These are phyloP conservation scores for Elsinoe necatrix DNA, from an alignment of 2,329 filamentous ascomycete genomes.

Conservation along the genomic window DNA sequence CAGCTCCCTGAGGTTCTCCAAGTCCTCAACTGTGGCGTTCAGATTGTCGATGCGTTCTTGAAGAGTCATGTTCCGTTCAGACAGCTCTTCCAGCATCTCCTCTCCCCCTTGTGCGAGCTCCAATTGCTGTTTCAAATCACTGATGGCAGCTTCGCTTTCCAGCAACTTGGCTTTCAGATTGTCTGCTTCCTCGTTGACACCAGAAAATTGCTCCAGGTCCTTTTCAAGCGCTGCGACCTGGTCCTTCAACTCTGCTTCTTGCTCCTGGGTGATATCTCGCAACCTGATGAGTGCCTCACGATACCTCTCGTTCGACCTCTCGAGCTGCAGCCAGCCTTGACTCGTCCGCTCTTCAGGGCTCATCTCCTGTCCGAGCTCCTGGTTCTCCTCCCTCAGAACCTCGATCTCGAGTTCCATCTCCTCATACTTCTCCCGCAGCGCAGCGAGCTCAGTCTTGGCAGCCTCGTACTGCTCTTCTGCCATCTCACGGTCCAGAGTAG, in stretches of 20 bases:
- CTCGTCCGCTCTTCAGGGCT: constrained; percentile 78
- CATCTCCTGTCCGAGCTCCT: constrained; percentile 75
- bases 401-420: constrained; percentile 84
- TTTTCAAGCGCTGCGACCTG: constrained; percentile 41
- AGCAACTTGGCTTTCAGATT: constrained; percentile 63
- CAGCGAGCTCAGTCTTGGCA: constrained; percentile 69
- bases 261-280: constrained; percentile 77
- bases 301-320: constrained; percentile 79
- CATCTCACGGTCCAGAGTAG: constrained; percentile 87
- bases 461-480: constrained; percentile 86
- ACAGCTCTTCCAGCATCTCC: constrained; percentile 87
- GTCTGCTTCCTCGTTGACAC: constrained; percentile 52
- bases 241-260: constrained; percentile 68
- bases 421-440: constrained; percentile 65
- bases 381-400: constrained; percentile 77
- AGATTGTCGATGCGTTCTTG: constrained; percentile 78
- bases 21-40: constrained; percentile 70
- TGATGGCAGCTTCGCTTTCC: constrained; percentile 64
- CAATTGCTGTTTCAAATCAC: constrained; percentile 82
- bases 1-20: constrained; percentile 83
- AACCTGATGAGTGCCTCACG: constrained; percentile 76
- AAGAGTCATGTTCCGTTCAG: constrained; percentile 76
- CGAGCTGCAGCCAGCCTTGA: constrained; percentile 83
- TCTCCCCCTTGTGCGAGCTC: constrained; percentile 83
- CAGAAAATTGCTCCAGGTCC: constrained; percentile 36